Conservation (phyloP, 768 basidiomycete species). For the Gyrodon lividus region DNA sequence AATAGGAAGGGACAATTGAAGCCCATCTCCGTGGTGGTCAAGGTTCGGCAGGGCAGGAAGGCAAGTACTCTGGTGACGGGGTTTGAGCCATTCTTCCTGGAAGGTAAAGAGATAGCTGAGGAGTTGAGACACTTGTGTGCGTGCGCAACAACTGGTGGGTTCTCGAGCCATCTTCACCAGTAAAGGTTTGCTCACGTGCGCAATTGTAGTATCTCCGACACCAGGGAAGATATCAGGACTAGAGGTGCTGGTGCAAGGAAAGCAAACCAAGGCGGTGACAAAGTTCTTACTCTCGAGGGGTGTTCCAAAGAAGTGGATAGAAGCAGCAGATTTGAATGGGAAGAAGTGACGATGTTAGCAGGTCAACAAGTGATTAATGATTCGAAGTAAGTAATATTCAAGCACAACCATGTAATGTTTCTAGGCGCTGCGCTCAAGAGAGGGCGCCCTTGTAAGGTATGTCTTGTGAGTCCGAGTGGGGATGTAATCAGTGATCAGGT, state of each 20-base stretch:
- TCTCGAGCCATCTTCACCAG: not conserved
- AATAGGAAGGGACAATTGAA: constrained; percentile 73
- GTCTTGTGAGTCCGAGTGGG: not conserved
- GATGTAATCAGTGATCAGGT: no score
- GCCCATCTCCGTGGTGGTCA: constrained; percentile 67
- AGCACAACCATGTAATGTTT: not conserved
- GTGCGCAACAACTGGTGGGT: constrained; percentile 71
- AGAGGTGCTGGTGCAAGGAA: constrained; percentile 86
- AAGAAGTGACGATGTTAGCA: constrained; percentile 40
- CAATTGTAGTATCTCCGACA: constrained; percentile 54
- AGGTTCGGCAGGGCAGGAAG: constrained; percentile 76
- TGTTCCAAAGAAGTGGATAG: constrained; percentile 82
- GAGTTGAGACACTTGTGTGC: constrained; percentile 77
- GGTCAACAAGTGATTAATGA: not conserved
- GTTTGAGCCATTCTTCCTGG: constrained; percentile 73
- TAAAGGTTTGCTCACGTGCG: not conserved
- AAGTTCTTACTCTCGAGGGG: constrained; percentile 69
- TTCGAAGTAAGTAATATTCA: not conserved
- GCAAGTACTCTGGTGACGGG: constrained; percentile 74
- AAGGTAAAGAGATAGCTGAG: constrained; percentile 73
- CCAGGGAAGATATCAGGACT: constrained; percentile 54
- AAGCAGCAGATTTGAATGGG: constrained; percentile 42
- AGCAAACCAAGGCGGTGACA: constrained; percentile 64
- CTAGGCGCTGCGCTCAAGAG: no score
- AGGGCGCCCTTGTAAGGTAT: no score